These are phyloP conservation scores for Asterochloris sp. DNA, from an alignment of 139 green algal species.

Conservation along the genomic window DNA sequence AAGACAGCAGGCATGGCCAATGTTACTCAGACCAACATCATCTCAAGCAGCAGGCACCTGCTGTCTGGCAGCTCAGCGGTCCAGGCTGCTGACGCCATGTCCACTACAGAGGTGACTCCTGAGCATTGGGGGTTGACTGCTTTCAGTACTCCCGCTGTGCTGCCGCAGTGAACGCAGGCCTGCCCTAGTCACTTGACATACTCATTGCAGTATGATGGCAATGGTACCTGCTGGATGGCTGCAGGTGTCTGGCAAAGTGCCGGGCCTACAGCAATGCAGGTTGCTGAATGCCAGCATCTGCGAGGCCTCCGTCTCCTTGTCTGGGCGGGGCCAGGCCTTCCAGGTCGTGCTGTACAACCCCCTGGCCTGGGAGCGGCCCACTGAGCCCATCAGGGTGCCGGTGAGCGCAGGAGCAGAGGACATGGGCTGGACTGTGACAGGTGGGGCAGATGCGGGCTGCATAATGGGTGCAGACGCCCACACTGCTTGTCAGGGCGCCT, in stretches of 20 bases:
- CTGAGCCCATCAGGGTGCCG: constrained; percentile 58
- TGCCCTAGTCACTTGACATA: no score
- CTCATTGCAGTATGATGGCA: no score
- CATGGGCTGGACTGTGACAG: constrained; percentile 29
- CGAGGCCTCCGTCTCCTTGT: constrained; percentile 34
- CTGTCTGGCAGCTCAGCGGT: neutral
- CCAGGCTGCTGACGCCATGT: neutral
- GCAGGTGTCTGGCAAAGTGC: neutral
- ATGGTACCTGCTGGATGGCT: no score
- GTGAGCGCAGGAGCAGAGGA: constrained; percentile 21
- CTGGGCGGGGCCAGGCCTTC: constrained; percentile 26
- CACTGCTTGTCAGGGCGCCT: no score
- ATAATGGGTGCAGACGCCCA: neutral
- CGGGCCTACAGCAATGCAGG: constrained; percentile 38
- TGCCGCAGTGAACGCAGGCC: no score
- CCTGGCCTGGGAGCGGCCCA: constrained; percentile 52
- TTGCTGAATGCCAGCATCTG: constrained; percentile 66
- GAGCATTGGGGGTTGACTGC: no score
- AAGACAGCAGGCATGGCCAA: no score
- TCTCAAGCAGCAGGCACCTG: no score
- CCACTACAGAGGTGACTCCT: no score
- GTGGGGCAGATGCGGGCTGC: neutral
- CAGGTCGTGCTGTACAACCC: constrained; percentile 77
- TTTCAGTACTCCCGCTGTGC: no score
- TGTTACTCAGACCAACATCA: no score